Evolutionary conservation across 2,329 filamentous ascomycete genomes (phyloP).

Genomic region (Fusarium pseudonygamai): DNA sequence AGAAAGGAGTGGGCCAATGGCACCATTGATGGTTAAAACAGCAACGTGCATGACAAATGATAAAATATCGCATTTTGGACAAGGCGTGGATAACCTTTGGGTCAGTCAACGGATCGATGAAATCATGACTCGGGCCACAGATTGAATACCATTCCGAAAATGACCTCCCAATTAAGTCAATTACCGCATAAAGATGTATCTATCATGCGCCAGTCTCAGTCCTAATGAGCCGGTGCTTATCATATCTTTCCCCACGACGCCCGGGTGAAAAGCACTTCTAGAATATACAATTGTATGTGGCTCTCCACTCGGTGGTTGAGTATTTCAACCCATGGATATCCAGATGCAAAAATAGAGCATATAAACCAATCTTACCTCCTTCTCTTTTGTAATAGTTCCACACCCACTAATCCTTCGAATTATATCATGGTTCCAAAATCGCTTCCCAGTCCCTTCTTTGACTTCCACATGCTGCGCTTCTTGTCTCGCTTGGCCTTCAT

Average conservation of each 20-base stretch:
- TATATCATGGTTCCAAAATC: conserved; percentile 61
- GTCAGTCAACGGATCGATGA: background rate
- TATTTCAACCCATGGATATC: conserved; percentile 39
- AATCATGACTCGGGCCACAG: conserved; percentile 7
- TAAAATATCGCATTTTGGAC: background rate
- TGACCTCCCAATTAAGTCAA: conserved; percentile 44
- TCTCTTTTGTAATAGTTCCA: conserved; percentile 34
- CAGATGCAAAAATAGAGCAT: conserved; percentile 41
- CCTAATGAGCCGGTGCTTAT: conserved; percentile 38
- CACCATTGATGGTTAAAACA: conserved; percentile 57
- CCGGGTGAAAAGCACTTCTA: conserved; percentile 43
- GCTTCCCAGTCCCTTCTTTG: conserved; percentile 64
- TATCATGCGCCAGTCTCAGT: conserved; percentile 44
- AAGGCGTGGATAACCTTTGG: background rate
- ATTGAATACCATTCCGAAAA: background rate
- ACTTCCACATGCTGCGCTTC: conserved; percentile 72
- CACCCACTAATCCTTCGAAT: conserved; percentile 24
- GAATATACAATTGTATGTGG: conserved; percentile 43
- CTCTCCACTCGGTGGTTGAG: conserved; percentile 26
- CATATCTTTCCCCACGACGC: conserved; percentile 43
- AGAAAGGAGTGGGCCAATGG: conserved; percentile 84
- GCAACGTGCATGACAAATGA: conserved; percentile 14
- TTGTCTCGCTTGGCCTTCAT: conserved; percentile 76
- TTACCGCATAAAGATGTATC: conserved; percentile 45
- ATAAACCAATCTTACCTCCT: conserved; percentile 43